phyloP scores from a whole-genome alignment of 176 grass and related monocot genomes.

The Rhipidocladum racemiflorum region DNA sequence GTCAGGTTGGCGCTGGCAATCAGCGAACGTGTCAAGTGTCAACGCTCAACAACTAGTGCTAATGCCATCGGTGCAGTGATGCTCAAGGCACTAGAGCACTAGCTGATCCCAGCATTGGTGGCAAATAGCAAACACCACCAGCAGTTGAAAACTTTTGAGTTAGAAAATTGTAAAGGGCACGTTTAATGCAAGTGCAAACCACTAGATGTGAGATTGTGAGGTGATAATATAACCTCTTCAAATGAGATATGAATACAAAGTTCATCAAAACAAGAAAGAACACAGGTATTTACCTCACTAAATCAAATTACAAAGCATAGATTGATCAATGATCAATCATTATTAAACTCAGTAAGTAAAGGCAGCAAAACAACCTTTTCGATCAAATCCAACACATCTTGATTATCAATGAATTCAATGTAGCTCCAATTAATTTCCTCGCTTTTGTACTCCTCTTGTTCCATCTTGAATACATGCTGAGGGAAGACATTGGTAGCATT shows the following conservation, averaged over 20 bases:
- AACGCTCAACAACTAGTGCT: not conserved
- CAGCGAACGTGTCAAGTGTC: not conserved
- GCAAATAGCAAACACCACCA: not conserved
- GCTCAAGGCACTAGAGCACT: not conserved
- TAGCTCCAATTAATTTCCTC: conserved; percentile 99
- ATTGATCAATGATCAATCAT: not conserved
- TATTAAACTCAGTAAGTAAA: not conserved
- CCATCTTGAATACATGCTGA: conserved; percentile 99
- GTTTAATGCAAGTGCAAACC: conserved; percentile 9
- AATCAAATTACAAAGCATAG: conserved; percentile 21
- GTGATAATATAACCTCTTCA: conserved; percentile 2
- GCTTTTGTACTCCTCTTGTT: conserved; percentile 95
- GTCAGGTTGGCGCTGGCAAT: not conserved
- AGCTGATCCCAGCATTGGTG: not conserved
- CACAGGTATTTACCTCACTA: not conserved
- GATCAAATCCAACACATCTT: conserved; percentile 98
- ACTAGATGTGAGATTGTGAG: not conserved
- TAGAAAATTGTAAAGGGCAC: conserved; percentile 1
- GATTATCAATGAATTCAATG: conserved; percentile 99
- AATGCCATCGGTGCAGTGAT: not conserved
- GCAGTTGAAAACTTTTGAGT: not conserved
- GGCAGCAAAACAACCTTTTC: conserved; percentile 70
- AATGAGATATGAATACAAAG: conserved; percentile 21
- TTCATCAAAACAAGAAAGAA: not conserved
- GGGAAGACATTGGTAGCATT: conserved; percentile 28